Percentiles rank a stretch among this genome's conserved stretches.
phyloP scores from a whole-genome alignment of 2,329 filamentous ascomycete genomes.

The Apiospora aurea region DNA sequence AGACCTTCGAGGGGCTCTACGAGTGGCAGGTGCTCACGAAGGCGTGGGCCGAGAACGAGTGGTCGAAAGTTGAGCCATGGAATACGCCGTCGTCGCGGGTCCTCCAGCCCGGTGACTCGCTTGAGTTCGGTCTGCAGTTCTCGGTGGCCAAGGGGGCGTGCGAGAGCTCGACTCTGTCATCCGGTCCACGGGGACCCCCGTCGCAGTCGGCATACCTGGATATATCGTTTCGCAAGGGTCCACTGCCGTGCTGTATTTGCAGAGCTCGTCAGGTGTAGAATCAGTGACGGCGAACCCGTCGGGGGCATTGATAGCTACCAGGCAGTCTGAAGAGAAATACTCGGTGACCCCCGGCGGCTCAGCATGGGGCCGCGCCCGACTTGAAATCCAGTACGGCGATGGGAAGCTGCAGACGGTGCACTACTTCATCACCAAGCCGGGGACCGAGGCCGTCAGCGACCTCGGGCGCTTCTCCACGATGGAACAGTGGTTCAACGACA shows the following conservation, averaged over 20 bases:
- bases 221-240: conserved; percentile 59
- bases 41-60: conserved; percentile 64
- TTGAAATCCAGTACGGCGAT: conserved; percentile 57
- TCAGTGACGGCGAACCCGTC: conserved; percentile 49
- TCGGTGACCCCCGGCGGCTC: conserved; percentile 49
- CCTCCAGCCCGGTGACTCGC: conserved; percentile 51
- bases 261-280: conserved; percentile 47
- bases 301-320: conserved; percentile 45
- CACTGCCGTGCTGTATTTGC: conserved; percentile 53
- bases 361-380: conserved; percentile 57
- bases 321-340: conserved; percentile 45
- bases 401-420: conserved; percentile 60
- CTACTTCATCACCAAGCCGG: conserved; percentile 60
- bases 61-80: conserved; percentile 59
- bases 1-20: conserved; percentile 67
- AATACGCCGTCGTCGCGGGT: conserved; percentile 57
- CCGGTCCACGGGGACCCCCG: conserved; percentile 50
- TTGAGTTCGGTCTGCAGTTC: conserved; percentile 60
- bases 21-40: conserved; percentile 64
- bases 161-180: conserved; percentile 56
- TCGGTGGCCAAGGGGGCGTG: conserved; percentile 52
- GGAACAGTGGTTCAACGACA: conserved; percentile 58
- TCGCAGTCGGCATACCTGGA: conserved; percentile 61
- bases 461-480: conserved; percentile 62
- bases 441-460: conserved; percentile 50